A percentile compares a stretch with the other conserved stretches of the same genome.
These are phyloP conservation scores for Penicillium goetzii DNA, from an alignment of 495 filamentous ascomycete species.

Conservation along the genomic window DNA sequence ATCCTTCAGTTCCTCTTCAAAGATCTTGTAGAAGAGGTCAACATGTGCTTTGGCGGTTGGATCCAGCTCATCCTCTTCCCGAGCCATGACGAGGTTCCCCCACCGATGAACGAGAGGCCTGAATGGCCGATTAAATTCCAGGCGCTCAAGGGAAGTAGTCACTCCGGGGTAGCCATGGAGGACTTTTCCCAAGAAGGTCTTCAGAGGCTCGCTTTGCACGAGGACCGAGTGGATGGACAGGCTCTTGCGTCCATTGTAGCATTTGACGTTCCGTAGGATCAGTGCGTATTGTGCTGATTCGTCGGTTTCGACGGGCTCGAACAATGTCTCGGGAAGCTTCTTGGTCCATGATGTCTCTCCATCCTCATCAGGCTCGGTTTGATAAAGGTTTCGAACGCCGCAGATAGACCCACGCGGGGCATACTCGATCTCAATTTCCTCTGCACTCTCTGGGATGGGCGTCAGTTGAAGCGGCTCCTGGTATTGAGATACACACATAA, in stretches of 20 bases:
- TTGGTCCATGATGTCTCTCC: constrained; percentile 38
- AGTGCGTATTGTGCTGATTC: constrained; percentile 57
- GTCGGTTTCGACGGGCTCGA: constrained; percentile 53
- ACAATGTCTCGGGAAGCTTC: constrained; percentile 47
- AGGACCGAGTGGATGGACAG: constrained; percentile 64
- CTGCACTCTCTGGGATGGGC: background rate
- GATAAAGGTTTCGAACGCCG: constrained; percentile 37
- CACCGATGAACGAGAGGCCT: constrained; percentile 70
- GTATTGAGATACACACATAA: background rate
- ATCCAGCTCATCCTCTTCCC: constrained; percentile 53
- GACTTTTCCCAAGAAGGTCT: constrained; percentile 57
- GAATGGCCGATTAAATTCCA: constrained; percentile 65
- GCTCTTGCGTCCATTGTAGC: constrained; percentile 63
- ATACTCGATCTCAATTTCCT: constrained; percentile 15
- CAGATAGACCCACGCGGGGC: constrained; percentile 31
- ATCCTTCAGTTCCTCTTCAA: constrained; percentile 62
- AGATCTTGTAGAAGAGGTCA: constrained; percentile 57
- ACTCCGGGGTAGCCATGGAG: constrained; percentile 67
- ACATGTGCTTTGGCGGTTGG: constrained; percentile 56
- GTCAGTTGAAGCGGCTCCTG: background rate
- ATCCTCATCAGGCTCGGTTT: constrained; percentile 32
- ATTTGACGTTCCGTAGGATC: constrained; percentile 56
- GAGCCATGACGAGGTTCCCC: constrained; percentile 54
- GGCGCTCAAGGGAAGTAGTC: constrained; percentile 59
- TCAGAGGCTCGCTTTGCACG: constrained; percentile 66